Evolutionary conservation across 164 flowering plant genomes (phyloP).

Genomic region (Vitis rupestris): DNA sequence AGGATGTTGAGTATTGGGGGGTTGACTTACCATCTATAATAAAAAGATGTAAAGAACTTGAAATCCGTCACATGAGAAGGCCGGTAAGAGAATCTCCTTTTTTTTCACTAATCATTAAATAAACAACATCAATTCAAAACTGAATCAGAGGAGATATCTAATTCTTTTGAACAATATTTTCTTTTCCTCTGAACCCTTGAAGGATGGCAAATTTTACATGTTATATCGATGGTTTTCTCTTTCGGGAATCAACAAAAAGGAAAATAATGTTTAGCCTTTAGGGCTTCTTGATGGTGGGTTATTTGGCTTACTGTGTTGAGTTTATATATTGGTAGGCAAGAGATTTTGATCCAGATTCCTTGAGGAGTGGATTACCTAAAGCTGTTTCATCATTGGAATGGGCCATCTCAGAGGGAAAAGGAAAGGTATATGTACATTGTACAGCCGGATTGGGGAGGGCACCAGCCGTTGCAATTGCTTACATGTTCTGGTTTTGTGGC

Average conservation of each 20-base stretch:
- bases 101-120: no score
- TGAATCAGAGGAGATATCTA: no score
- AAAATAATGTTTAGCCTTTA: not conserved
- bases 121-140: no score
- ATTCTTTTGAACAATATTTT: not conserved
- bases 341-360: conserved; percentile 90
- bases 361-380: conserved; percentile 70
- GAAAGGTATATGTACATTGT: conserved; percentile 82
- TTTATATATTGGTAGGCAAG: conserved; percentile 50
- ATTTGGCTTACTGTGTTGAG: not conserved
- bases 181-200: not conserved
- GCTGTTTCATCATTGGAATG: conserved; percentile 89
- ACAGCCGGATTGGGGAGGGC: conserved; percentile 97
- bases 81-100: conserved; percentile 55
- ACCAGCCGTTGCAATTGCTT: conserved; percentile 90
- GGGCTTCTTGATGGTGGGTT: not conserved
- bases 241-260: not conserved
- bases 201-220: not conserved
- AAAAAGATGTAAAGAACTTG: conserved; percentile 57
- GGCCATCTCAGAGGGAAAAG: conserved; percentile 87
- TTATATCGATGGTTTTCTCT: not conserved
- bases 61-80: conserved; percentile 86
- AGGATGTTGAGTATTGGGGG: conserved; percentile 85
- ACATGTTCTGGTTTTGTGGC: conserved; percentile 85
- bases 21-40: conserved; percentile 64